Conservation (phyloP, 108 stramenopile genomes). For the Nitzschia sp. region DNA sequence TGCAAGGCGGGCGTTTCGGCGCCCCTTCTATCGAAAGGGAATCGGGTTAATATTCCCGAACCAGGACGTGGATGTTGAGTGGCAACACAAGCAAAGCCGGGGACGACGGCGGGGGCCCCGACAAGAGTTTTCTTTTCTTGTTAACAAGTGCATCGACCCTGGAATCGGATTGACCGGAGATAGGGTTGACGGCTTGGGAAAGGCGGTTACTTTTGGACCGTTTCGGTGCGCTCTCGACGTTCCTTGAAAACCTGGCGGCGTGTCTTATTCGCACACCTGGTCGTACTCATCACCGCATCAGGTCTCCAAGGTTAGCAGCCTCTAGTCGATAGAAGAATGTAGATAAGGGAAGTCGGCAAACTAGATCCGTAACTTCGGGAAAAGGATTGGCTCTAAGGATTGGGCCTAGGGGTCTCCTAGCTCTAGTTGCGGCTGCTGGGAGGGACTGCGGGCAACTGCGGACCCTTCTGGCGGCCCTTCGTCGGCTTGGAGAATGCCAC, state of each 20-base stretch:
- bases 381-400: constrained; percentile 89
- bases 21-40: constrained; percentile 90
- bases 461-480: constrained; percentile 58
- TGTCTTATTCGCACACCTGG: constrained; percentile 86
- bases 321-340: constrained; percentile 98
- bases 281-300: constrained; percentile 97
- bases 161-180: constrained; percentile 91
- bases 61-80: constrained; percentile 92
- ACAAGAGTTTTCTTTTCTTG: constrained; percentile 95
- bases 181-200: constrained; percentile 85
- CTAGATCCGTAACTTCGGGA: constrained; percentile 90
- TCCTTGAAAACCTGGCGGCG: constrained; percentile 90
- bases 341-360: constrained; percentile 90
- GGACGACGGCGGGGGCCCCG: constrained; percentile 86
- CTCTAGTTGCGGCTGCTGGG: constrained; percentile 62
- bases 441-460: constrained; percentile 71
- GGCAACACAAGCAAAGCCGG: constrained; percentile 91
- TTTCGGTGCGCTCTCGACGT: constrained; percentile 88
- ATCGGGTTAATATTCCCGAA: constrained; percentile 93
- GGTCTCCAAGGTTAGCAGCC: constrained; percentile 96
- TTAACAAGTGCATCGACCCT: constrained; percentile 86
- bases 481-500: constrained; percentile 53
- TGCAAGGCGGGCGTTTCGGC: constrained; percentile 71
- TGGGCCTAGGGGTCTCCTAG: constrained; percentile 73
- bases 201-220: constrained; percentile 81